Evolutionary conservation across 495 filamentous ascomycete species (phyloP), one percentile per base, ranked within the genome.

Genomic region (Jackrogersella minutella): DNA sequence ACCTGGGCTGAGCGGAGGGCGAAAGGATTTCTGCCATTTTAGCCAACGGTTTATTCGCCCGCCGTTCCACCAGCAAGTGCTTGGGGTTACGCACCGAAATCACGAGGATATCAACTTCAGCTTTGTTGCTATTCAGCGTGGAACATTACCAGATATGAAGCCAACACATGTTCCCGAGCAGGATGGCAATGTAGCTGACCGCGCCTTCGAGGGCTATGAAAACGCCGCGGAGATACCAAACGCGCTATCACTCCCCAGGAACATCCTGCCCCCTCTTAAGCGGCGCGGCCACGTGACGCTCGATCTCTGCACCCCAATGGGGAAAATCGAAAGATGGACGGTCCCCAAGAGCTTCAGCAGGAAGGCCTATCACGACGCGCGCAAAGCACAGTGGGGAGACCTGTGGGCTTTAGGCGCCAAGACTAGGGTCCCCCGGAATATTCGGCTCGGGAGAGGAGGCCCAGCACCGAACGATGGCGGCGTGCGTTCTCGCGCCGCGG

Each of bases 321-420:
- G 89, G 17, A 86, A 82, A 31, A 87, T 98, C n/a, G 95, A 99
- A 78, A 91, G 95, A 39, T 99, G 95, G 95, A 91, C 88, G 0
- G 88, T 99, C 0, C 91, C 95, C 1, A 87, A 86, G 56, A 92
- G 88, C 36, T 96, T 87, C 76, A 88, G 89, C 63, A 88, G 85
- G 58, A 84, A 88, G 65, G 92, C 92, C 2, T 98, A 91, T 79
- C 89, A 88, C 41, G 96, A 99, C 72, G 96, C 96, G 24, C 87
- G 94, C 58, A 99, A 99, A 75, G 84, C 89, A 0, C 76, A 75
- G 34, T 98, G 95, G 95, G 95, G 96, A 40, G 95, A 99, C 75
- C 79, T 97, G 16, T 99, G 95, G 95, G 93, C 93, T 5, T 81
- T 99, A 2, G 96, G 94, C 0, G 93, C 93, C 5, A 99, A 98